These are phyloP conservation scores for Aspergillus indologenus DNA, from an alignment of 495 filamentous ascomycete species.

Conservation along the genomic window DNA sequence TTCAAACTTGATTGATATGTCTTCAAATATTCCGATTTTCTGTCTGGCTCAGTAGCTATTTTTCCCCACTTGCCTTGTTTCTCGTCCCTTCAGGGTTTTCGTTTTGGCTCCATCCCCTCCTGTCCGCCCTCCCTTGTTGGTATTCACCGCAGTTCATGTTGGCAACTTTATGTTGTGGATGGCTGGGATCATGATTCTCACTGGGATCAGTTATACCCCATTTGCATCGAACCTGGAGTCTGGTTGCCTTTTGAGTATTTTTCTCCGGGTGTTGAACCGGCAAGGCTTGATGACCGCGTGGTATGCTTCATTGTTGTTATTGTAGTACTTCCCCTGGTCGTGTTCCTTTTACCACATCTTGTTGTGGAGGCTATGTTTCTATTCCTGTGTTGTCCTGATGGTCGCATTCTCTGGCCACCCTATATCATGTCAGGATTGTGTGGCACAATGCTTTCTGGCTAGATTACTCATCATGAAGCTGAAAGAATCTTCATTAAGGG, in stretches of 20 bases:
- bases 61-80: neutral
- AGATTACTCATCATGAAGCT: neutral
- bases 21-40: neutral
- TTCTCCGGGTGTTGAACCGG: conserved; percentile 15
- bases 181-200: conserved; percentile 13
- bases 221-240: conserved; percentile 27
- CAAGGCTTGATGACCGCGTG: conserved; percentile 5
- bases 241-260: conserved; percentile 17
- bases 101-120: conserved; percentile 5
- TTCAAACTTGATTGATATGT: neutral
- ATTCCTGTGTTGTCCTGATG: neutral
- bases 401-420: neutral
- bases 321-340: neutral
- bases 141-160: conserved; percentile 18
- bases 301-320: neutral
- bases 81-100: neutral
- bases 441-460: neutral
- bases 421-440: neutral
- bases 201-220: conserved; percentile 16
- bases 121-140: conserved; percentile 16
- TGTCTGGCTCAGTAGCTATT: neutral
- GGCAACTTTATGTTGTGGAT: conserved; percentile 14
- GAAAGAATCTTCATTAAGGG: neutral
- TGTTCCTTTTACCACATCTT: neutral
- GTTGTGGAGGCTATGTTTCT: neutral